These are phyloP conservation scores for Macrocystidia cucumis DNA, from an alignment of 1,284 basidiomycete species.

Conservation along the genomic window DNA sequence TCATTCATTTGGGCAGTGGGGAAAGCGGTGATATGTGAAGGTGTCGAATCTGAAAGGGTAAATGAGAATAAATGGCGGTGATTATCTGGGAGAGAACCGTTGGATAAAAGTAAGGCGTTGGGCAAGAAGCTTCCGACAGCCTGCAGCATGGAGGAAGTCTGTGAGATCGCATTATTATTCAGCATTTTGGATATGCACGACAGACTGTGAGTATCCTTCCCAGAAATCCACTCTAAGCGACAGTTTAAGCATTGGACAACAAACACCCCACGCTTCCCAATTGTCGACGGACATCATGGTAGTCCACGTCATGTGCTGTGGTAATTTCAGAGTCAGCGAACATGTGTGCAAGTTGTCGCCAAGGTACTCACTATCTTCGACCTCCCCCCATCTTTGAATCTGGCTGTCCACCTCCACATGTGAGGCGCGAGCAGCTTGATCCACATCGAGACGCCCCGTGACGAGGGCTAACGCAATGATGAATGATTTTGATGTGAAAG, in stretches of 20 bases:
- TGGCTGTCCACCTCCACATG: conserved; percentile 95
- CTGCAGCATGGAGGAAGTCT: too few species aligned
- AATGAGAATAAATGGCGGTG: too few species aligned
- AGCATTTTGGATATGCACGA: not conserved
- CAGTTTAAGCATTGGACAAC: conserved; percentile 23
- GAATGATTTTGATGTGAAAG: conserved; percentile 89
- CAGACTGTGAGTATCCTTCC: not conserved
- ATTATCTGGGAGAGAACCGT: too few species aligned
- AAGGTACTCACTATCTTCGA: conserved; percentile 85
- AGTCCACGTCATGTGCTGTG: conserved; percentile 92
- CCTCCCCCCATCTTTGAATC: conserved; percentile 96
- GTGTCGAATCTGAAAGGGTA: too few species aligned
- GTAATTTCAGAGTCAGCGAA: conserved; percentile 11
- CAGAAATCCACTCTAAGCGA: conserved; percentile 3
- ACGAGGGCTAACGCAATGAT: conserved; percentile 85
- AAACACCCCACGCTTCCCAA: conserved; percentile 69
- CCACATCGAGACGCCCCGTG: conserved; percentile 66
- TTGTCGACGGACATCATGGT: conserved; percentile 86
- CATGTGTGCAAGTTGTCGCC: conserved; percentile 4
- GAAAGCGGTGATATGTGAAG: too few species aligned
- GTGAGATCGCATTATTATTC: too few species aligned
- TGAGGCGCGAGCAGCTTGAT: conserved; percentile 80
- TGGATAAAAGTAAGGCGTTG: too few species aligned
- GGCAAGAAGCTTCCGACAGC: too few species aligned
- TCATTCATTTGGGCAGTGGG: too few species aligned